phyloP scores from a whole-genome alignment of 176 grass and related monocot genomes.

The Phoenix dactylifera region DNA sequence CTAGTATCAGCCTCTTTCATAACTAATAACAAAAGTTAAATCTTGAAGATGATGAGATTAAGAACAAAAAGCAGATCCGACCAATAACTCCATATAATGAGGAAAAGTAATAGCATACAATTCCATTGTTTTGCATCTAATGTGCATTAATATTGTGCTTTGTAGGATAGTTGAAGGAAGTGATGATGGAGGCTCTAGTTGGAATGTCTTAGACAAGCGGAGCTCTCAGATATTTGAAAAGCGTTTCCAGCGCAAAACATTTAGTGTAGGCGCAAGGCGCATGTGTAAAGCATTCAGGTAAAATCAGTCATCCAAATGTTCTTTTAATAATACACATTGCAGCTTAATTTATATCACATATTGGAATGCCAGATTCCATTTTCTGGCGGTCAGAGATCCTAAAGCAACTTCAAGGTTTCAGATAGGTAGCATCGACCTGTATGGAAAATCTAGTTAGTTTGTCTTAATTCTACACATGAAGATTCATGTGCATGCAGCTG shows the following conservation, averaged over 20 bases:
- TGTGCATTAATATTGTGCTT: conserved; percentile 1
- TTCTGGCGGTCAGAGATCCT: conserved; percentile 53
- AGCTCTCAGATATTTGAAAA: conserved; percentile 52
- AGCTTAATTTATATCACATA: conserved; percentile 14
- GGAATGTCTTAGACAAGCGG: conserved; percentile 47
- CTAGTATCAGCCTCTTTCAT: too few relatives aligned
- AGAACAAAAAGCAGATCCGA: too few relatives aligned
- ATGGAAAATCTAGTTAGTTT: conserved; percentile 13
- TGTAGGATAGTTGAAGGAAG: conserved; percentile 82
- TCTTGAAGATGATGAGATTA: too few relatives aligned
- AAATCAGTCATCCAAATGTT: conserved; percentile 2
- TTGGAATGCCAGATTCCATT: conserved; percentile 47
- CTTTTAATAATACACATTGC: background rate
- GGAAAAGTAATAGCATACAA: too few relatives aligned
- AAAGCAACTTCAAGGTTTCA: conserved; percentile 83
- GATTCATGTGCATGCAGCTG: too few relatives aligned
- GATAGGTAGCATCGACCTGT: conserved; percentile 79
- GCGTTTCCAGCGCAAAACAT: conserved; percentile 66
- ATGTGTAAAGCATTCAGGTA: conserved; percentile 62
- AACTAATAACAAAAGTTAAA: too few relatives aligned
- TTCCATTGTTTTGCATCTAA: too few relatives aligned
- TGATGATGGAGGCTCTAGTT: conserved; percentile 50
- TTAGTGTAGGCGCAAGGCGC: conserved; percentile 35
- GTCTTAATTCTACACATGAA: too few relatives aligned
- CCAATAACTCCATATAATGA: too few relatives aligned